phyloP scores from a whole-genome alignment of 495 filamentous ascomycete species.

The Amniculicola lignicola region DNA sequence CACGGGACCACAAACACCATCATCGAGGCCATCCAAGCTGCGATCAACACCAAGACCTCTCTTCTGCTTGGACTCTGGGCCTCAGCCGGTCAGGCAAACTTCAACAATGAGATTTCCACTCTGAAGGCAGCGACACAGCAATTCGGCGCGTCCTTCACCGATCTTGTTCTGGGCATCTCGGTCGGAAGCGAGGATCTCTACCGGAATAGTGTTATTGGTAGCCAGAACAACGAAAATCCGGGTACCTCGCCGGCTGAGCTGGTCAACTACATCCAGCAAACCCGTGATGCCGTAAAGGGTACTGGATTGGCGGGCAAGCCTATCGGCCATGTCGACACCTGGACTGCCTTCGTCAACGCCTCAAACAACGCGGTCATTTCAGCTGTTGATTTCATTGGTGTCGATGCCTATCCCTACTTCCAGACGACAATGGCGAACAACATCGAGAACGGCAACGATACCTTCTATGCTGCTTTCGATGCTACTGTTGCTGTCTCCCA shows the following conservation, averaged over 20 bases:
- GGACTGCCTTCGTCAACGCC: conserved; percentile 77
- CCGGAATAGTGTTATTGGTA: conserved; percentile 63
- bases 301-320: conserved; percentile 55
- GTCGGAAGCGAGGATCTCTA: conserved; percentile 91
- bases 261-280: conserved; percentile 63
- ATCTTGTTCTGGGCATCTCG: conserved; percentile 76
- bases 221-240: conserved; percentile 51
- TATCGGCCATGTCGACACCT: conserved; percentile 89
- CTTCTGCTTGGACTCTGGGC: conserved; percentile 78
- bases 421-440: conserved; percentile 65
- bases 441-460: conserved; percentile 56
- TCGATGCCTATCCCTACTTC: conserved; percentile 64
- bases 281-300: conserved; percentile 55
- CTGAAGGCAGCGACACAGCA: conserved; percentile 59
- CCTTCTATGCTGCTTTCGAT: conserved; percentile 62
- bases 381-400: conserved; percentile 71
- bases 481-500: conserved; percentile 56
- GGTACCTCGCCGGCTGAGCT: conserved; percentile 59
- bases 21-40: conserved; percentile 71
- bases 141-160: conserved; percentile 60
- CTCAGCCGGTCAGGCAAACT: conserved; percentile 60
- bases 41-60: conserved; percentile 66
- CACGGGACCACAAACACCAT: conserved; percentile 56
- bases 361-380: conserved; percentile 68
- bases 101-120: conserved; percentile 67